Base-by-base conservation (phyloP, 306 rosid genomes). In the Quercus variabilis region DNA sequence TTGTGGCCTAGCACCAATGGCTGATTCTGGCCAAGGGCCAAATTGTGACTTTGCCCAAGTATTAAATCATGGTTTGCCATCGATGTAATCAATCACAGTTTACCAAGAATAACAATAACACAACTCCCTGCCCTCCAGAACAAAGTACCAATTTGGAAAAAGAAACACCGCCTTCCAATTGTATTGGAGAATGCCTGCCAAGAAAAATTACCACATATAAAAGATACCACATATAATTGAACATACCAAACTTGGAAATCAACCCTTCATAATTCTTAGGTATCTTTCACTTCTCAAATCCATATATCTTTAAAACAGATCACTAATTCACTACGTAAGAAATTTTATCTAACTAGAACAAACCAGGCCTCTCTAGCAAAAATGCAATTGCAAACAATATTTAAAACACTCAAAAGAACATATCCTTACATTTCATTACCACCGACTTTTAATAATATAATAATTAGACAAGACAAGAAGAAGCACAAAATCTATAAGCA, bases 51-150 rank as follows among this genome's bases (percentile, higher is more conserved):
- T 78, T 89, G 92, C 58, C 92, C 94, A 73, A 94, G 89, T 63
- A 94, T 84, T 87, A 92, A 69, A 52, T 92, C 96, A 76, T 92
- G 92, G 85, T 86, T 89, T 51, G 96, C 90, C 96, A 92, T 91
- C 85, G 80, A 74, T 65, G 78, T 56, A 55, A 79, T 69, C 59
- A 68, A 84, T 75, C 74, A 52, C 77, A 20, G 65, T 52, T 55
- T 77, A 21, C 68, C 25, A 77, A 69, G 38, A 81, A 74, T 55
- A 28, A 55, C 74, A 74, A 76, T 15, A 43, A 56, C 73, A 68
- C 68, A 15, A 56, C 56, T 67, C 80, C 85, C 78, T 75, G 73
- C 76, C 62, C 88, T 74, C 70, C 65, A 51, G 74, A 68, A 43
- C 72, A 52, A 69, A 84, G 76, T n/a, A 43, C 76, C 19, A 59